Base-by-base conservation (phyloP, 2,329 filamentous ascomycete genomes). In the Scorias spongiosa region DNA sequence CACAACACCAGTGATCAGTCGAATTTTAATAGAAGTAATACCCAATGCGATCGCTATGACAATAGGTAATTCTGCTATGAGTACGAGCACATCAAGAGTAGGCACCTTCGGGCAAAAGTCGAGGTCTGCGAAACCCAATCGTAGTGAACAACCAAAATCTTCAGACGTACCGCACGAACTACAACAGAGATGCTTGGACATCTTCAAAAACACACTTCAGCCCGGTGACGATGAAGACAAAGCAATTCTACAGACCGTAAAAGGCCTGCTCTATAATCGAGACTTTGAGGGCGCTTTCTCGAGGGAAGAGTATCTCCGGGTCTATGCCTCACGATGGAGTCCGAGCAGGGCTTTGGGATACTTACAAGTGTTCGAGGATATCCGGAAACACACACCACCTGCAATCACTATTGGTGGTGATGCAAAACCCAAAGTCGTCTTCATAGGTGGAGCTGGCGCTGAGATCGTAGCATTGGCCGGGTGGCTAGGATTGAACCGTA, bases 241-340 rank as follows among this genome's bases (percentile, higher is more conserved):
- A 3, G 56, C 68, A 1, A 62, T 78, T 2, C 71, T 96, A 15
- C 89, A 94, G 57, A 76, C 80, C 42, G 76, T 96, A 49, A 98
- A 96, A 63, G 72, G 78, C 7, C 84, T 89, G 50, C 71, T 98
- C 8, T 96, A 81, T 60, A 79, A 83, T 46, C 77, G 91, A 29
- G 84, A 96, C 60, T 96, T 96, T 63, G 71, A 71, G 10, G 66
- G 69, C 12, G 89, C 89, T 0, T 98, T 96, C 64, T 78, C 78
- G 1, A 71, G 70, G 39, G 71, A 76, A 44, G 76, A 81, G 39
- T 75, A 81, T 53, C 71, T 95, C 14, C 76, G 82, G 48, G 84
- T 82, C 9, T 98, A 98, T 66, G 85, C 86, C 8, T 76, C 85
- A 43, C 70, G 91, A 54, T 98, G 89, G 88, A 94, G 87, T 62